phyloP scores from a whole-genome alignment of 257 asterid genomes.

The Eustoma russellianum region DNA sequence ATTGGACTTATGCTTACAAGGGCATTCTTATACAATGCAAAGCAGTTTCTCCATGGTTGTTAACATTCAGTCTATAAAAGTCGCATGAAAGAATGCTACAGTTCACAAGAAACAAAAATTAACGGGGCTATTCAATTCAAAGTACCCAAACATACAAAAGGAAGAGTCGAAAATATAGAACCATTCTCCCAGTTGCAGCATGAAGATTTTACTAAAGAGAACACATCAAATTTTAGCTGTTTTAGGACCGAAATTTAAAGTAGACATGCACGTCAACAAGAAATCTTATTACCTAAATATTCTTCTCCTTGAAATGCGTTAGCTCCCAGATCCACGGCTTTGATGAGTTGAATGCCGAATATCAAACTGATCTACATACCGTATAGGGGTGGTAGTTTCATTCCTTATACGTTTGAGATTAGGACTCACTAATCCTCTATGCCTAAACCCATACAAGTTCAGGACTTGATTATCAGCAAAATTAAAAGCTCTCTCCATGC shows the following conservation, averaged over 20 bases:
- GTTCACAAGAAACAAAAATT: not conserved
- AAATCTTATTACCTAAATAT: constrained; percentile 28
- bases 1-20: too few species aligned
- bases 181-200: not conserved
- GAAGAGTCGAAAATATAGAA: not conserved
- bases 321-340: constrained; percentile 38
- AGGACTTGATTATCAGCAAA: constrained; percentile 89
- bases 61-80: not conserved
- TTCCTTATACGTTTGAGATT: constrained; percentile 81
- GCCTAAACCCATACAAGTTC: constrained; percentile 82
- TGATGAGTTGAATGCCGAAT: constrained; percentile 46
- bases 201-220: not conserved
- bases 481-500: constrained; percentile 92
- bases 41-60: too few species aligned
- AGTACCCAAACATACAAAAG: not conserved
- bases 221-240: not conserved
- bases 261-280: constrained; percentile 5
- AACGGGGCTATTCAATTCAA: not conserved
- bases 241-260: constrained; percentile 4
- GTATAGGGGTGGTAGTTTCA: constrained; percentile 60
- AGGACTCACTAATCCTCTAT: constrained; percentile 87
- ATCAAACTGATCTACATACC: constrained; percentile 70
- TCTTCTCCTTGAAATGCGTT: constrained; percentile 23
- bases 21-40: too few species aligned
- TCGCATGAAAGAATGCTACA: not conserved